Base-by-base conservation (phyloP, 208 protist genomes). In the Angomonas deanei region DNA sequence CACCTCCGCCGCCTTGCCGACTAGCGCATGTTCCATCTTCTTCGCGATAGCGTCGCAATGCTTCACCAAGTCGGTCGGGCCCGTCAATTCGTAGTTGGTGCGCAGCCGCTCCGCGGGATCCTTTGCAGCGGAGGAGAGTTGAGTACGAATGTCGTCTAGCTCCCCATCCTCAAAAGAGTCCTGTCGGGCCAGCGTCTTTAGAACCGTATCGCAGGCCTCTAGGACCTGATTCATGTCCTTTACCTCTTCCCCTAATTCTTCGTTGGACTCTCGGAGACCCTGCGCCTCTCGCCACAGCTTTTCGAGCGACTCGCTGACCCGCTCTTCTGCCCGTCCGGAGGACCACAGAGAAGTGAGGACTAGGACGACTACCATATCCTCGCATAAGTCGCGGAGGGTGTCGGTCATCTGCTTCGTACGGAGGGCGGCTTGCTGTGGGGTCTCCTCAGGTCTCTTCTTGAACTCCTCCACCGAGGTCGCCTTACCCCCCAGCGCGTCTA, bases 271-370 rank as follows among this genome's bases (percentile, higher is more conserved):
- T 39, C 74, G 64, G 13, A 74, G 52, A 17, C 67, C 64, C 23
- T 58, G 42, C 0, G 50, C 68, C 4, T 64, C 54, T 19, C 48
- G 49, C 74, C 78, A 84, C 60, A 78, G 31, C 23, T 60, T 52
- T 62, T 84, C 78, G 4, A 84, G 48, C 2, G 66, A 39, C 56
- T 72, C 78, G 47, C 78, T 84, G 27, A 84, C 78, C 46, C 60
- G 32, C 59, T 71, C 74, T 17, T 34, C 63, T 0, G 53, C 63
- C 0, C 73, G 66, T n/a, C 73, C 54, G 24, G 62, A 49, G 0
- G 78, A 84, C 74, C 72, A 84, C 26, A 77, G 27, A 11, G 74
- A 77, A 1, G 78, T 68, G 15, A 74, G 64, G 24, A 80, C 73
- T 2, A 80, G 67, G 46, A 77, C 78, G 5, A 72, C 78, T 13